Conservation (phyloP, 169 alveolate genomes). For the Eimeria necatrix region DNA sequence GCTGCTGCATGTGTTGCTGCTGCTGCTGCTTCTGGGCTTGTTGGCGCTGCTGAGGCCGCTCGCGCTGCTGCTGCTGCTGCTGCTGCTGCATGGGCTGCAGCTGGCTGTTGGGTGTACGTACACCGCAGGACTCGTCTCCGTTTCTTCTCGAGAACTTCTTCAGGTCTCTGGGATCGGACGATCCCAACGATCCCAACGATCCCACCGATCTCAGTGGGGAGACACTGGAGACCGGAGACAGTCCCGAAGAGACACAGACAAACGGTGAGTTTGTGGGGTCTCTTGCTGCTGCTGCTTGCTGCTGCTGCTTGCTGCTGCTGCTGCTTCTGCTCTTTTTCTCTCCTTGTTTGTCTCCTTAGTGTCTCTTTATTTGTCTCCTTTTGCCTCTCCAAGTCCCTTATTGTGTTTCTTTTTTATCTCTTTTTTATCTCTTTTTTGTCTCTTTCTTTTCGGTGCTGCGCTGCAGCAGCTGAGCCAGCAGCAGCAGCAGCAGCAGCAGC, state of each 20-base stretch:
- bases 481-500: slow-evolving; percentile 22
- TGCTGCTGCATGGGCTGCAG: background rate
- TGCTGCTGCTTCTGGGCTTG: background rate
- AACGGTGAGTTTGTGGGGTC: too few species aligned
- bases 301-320: too few species aligned
- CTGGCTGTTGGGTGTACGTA: background rate
- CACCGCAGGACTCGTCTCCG: slow-evolving; percentile 86
- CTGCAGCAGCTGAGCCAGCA: background rate
- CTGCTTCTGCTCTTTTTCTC: too few species aligned
- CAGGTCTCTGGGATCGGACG: slow-evolving; percentile 9
- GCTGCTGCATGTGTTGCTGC: too few species aligned
- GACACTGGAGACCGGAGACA: background rate
- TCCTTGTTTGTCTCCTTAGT: too few species aligned
- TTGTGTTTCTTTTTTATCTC: too few species aligned
- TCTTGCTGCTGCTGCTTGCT: too few species aligned
- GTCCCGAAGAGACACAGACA: background rate
- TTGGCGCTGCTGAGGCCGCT: too few species aligned
- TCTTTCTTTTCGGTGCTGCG: too few species aligned
- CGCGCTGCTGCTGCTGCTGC: background rate
- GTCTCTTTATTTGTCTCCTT: too few species aligned
- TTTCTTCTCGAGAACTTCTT: slow-evolving; percentile 87
- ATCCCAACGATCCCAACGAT: background rate
- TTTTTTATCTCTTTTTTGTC: background rate
- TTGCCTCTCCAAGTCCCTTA: too few species aligned
- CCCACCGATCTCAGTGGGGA: background rate